Conservation (phyloP, 805 yeast genomes). For the Clavispora santaluciae region DNA sequence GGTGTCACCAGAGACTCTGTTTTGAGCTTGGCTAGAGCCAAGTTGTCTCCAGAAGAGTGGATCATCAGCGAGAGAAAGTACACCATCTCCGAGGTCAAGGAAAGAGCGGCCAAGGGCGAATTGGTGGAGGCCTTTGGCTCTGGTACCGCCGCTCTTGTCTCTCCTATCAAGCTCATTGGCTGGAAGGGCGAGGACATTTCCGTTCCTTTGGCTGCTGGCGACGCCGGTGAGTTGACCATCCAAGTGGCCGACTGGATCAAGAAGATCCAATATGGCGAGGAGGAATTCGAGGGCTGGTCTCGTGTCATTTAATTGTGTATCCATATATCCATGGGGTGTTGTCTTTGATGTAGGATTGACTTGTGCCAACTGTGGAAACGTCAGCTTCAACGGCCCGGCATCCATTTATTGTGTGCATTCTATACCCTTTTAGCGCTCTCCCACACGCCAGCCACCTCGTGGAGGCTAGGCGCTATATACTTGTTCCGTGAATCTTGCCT, state of each 20-base stretch:
- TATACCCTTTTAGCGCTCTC: too few species aligned
- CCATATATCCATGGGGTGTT: neutral
- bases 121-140: constrained; percentile 93
- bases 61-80: constrained; percentile 74
- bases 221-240: constrained; percentile 78
- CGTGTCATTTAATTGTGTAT: constrained; percentile 23
- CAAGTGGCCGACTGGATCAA: constrained; percentile 80
- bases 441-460: too few species aligned
- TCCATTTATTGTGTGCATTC: too few species aligned
- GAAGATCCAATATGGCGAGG: constrained; percentile 85
- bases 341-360: too few species aligned
- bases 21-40: constrained; percentile 68
- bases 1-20: constrained; percentile 96
- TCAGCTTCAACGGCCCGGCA: too few species aligned
- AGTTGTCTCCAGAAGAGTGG: constrained; percentile 76
- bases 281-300: constrained; percentile 55
- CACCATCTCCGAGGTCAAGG: constrained; percentile 75
- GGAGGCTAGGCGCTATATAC: too few species aligned
- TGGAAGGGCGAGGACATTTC: constrained; percentile 67
- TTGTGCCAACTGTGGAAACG: too few species aligned
- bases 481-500: too few species aligned
- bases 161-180: constrained; percentile 86
- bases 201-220: constrained; percentile 78
- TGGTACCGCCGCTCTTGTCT: constrained; percentile 96
- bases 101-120: constrained; percentile 73